Evolutionary conservation across 208 protist species (phyloP).

Genomic region (Angomonas deanei): DNA sequence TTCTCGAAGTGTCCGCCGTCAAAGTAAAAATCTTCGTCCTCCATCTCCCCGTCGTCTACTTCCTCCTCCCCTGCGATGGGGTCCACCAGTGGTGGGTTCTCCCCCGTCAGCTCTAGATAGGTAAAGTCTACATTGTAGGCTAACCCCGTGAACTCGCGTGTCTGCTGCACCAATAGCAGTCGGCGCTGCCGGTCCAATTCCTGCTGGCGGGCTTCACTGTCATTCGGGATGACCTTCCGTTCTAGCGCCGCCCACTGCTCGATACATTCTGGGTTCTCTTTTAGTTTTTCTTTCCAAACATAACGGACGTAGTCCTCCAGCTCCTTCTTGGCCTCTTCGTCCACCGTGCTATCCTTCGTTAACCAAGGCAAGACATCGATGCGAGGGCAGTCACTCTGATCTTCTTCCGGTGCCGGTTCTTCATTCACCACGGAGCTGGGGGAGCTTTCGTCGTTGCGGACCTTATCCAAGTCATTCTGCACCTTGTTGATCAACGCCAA

Average conservation of each 20-base stretch:
- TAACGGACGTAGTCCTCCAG: not conserved
- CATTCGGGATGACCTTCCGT: not conserved
- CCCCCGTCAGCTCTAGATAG: not conserved
- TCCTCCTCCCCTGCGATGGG: not conserved
- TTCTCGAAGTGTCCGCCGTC: conserved; percentile 1
- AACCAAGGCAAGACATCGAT: not conserved
- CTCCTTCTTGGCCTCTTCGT: not conserved
- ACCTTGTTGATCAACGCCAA: not conserved
- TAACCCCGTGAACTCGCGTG: not conserved
- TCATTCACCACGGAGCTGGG: not conserved
- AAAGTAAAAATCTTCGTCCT: conserved; percentile 3
- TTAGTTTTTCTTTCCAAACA: not conserved
- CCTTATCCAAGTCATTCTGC: not conserved
- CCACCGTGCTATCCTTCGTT: not conserved
- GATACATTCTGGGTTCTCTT: not conserved
- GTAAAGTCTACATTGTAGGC: not conserved
- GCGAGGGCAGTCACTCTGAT: not conserved
- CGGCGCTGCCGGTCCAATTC: not conserved
- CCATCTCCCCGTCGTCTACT: not conserved
- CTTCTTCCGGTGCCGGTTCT: not conserved
- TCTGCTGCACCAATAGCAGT: not conserved
- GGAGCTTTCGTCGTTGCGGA: no score
- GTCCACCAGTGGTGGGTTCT: not conserved
- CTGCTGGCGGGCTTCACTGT: not conserved
- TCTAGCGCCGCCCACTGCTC: not conserved